Conservation (phyloP, 257 asterid species). For the Agastache rugosa region DNA sequence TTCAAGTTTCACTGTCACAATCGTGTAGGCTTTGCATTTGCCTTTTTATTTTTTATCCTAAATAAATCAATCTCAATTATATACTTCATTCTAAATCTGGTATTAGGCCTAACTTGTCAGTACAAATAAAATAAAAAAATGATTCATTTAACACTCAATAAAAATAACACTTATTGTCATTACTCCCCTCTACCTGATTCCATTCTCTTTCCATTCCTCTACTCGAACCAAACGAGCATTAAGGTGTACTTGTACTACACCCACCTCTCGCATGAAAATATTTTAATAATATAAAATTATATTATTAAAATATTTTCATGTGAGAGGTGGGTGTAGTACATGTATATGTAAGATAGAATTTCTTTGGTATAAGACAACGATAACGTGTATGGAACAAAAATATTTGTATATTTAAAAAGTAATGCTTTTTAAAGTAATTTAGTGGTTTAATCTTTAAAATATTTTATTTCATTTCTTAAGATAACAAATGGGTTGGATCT, state of each 20-base stretch:
- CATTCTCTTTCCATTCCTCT: no score
- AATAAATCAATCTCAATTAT: not conserved
- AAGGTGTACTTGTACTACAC: no score
- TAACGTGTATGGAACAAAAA: not conserved
- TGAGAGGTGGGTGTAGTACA: no score
- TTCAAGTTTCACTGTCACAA: constrained; percentile 35
- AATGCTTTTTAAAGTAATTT: not conserved
- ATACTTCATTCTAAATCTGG: not conserved
- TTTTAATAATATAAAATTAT: no score
- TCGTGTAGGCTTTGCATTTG: constrained; percentile 42
- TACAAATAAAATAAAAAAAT: not conserved
- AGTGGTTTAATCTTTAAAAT: not conserved
- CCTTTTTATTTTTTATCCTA: not conserved
- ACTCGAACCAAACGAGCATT: no score
- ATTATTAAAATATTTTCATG: no score
- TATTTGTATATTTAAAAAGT: not conserved
- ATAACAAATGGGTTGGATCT: not conserved
- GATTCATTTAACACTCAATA: no score
- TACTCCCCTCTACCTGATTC: no score
- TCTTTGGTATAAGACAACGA: not conserved
- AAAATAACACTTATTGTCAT: no score
- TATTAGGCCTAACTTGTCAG: not conserved
- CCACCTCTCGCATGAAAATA: no score
- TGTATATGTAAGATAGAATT: no score
- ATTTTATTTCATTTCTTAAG: not conserved